Percentiles rank a stretch among this genome's conserved stretches.
Evolutionary conservation across 2,329 filamentous ascomycete genomes (phyloP).

Genomic region (Aspergillus brunneoviolaceus): DNA sequence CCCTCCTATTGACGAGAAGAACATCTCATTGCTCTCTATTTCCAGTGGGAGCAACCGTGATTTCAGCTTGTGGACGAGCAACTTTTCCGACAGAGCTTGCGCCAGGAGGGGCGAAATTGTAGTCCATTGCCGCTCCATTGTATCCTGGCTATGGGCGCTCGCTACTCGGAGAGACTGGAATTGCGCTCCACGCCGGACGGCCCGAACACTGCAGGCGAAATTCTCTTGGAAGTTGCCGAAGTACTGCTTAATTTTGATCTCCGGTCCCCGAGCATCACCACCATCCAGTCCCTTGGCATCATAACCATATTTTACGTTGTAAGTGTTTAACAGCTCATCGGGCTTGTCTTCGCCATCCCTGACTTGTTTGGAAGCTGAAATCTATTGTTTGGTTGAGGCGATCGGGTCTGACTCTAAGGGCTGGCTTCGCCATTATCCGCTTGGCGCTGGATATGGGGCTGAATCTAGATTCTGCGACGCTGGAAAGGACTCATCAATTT

Average conservation of each 20-base stretch:
- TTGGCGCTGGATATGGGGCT: slow-evolving; percentile 41
- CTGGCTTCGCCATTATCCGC: slow-evolving; percentile 37
- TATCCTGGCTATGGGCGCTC: slow-evolving; percentile 36
- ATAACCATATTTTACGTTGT: slow-evolving; percentile 30
- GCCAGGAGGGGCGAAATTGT: not conserved
- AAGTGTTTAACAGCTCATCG: slow-evolving; percentile 10
- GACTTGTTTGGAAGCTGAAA: no score
- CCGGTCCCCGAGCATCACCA: slow-evolving; percentile 34
- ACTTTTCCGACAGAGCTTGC: not conserved
- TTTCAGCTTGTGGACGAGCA: not conserved
- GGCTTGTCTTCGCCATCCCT: no score
- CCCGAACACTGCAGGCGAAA: slow-evolving; percentile 35
- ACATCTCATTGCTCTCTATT: not conserved
- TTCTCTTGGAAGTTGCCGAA: slow-evolving; percentile 32
- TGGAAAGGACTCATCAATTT: slow-evolving; percentile 27
- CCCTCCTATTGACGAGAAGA: not conserved
- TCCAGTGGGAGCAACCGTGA: not conserved
- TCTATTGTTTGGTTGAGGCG: slow-evolving; percentile 21
- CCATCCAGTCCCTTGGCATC: slow-evolving; percentile 37
- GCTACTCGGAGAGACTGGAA: slow-evolving; percentile 35
- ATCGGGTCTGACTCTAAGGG: slow-evolving; percentile 37
- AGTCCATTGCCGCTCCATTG: slow-evolving; percentile 21
- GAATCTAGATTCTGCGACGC: slow-evolving; percentile 34
- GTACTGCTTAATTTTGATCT: slow-evolving; percentile 22
- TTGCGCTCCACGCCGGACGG: slow-evolving; percentile 31